Evolutionary conservation across 805 yeast genomes (phyloP), one percentile per base, ranked within the genome.

Genomic region (Barnettozyma wickerhamii): DNA sequence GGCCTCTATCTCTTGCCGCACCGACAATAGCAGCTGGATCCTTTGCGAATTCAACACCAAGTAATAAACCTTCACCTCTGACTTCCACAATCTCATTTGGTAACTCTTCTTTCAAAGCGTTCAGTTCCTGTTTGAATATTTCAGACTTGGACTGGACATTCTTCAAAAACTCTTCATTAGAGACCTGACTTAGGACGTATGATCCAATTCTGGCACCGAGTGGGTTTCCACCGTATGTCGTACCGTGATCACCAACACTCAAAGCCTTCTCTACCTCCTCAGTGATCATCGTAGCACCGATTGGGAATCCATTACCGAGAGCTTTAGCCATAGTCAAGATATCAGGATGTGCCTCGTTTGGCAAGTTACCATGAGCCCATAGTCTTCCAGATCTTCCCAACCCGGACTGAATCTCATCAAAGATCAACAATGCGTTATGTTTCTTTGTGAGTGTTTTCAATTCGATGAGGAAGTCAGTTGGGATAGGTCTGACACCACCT

Each of bases 171-270:
- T 68, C 72, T 4, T 69, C 63, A 36, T 81, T 65, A 12, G 88
- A 72, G 33, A 93, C 72, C 52, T 77, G 74, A 40, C 74, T 79
- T 19, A 93, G 64, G 12, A 93, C 95, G 56, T 84, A 81, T 32
- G 72, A 67, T 5, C 89, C 96, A 37, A 93, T 76, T 47, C 90
- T 77, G 27, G 91, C 73, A 5, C 89, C 98, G 48, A 93, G 68
- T 41, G 98, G 98, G 62, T 93, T 93, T 41, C 99, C 99, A 48
- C 99, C 98, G 59, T 84, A 91, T 0, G 99, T 91, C 3, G 98
- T 91, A 42, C 99, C 99, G 60, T 91, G 99, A 59, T 93, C 99
- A 43, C 99, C 99, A 18, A 87, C 91, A 43, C 78, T 71, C 51
- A 93, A 67, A 2, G 70, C 76, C 10, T 69, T 62, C 57, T 89